These are phyloP conservation scores for Cystofilobasidium ferigula DNA, from an alignment of 768 basidiomycete species.

Conservation along the genomic window DNA sequence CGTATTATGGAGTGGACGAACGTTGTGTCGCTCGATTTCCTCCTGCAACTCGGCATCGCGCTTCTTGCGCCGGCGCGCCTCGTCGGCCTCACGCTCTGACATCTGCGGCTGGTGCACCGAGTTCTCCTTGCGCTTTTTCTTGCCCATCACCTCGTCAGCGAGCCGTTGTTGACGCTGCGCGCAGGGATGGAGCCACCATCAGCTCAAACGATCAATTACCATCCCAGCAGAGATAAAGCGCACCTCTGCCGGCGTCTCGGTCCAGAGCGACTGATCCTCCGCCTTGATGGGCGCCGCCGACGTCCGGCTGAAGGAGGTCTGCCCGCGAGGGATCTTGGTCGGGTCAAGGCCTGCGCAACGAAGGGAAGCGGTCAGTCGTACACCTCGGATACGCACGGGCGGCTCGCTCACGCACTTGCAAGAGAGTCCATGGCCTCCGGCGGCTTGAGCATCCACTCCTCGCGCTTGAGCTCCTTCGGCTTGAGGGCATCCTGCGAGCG, in stretches of 20 bases:
- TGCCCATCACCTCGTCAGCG: conserved; percentile 85
- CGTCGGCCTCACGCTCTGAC: conserved; percentile 42
- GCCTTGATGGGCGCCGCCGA: conserved; percentile 40
- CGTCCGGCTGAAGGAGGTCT: conserved; percentile 26
- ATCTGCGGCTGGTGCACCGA: conserved; percentile 37
- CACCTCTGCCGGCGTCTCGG: conserved; percentile 81
- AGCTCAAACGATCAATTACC: background rate
- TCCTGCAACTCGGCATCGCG: conserved; percentile 58
- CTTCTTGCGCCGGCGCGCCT: conserved; percentile 48
- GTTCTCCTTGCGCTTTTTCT: conserved; percentile 58
- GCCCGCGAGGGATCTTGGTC: conserved; percentile 50
- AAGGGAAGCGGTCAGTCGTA: conserved; percentile 1
- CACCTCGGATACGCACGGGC: background rate
- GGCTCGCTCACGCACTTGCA: conserved; percentile 45
- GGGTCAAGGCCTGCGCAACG: conserved; percentile 64
- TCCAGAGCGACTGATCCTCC: conserved; percentile 70
- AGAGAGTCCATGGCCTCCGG: conserved; percentile 71
- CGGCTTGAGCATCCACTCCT: conserved; percentile 97
- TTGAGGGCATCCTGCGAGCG: conserved; percentile 55
- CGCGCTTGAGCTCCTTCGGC: conserved; percentile 67
- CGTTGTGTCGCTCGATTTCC: conserved; percentile 61
- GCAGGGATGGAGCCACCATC: background rate
- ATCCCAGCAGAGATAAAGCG: background rate
- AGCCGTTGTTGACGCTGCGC: conserved; percentile 63
- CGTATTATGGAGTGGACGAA: conserved; percentile 26